Conservation (phyloP, 1,139 yeast genomes). For the Protomyces inundatus region DNA sequence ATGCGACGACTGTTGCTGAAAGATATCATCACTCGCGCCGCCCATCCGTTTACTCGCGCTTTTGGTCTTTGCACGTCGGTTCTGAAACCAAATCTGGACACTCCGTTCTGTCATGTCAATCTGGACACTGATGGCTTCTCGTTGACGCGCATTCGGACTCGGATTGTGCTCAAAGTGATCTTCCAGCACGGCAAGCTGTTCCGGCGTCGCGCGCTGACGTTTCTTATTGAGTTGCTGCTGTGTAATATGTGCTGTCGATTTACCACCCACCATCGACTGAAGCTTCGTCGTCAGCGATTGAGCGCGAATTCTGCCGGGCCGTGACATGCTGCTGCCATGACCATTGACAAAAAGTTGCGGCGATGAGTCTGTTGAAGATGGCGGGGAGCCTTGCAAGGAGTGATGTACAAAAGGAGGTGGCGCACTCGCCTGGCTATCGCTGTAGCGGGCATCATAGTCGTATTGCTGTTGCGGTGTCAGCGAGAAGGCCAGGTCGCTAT, state of each 20-base stretch:
- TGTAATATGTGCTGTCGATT: conserved; percentile 35
- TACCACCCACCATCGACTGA: neutral
- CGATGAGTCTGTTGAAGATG: neutral
- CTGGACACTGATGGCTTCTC: conserved; percentile 65
- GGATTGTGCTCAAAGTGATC: conserved; percentile 68
- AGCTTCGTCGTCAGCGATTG: conserved; percentile 1
- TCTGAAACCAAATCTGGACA: conserved; percentile 93
- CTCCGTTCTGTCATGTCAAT: conserved; percentile 89
- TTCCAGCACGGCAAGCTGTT: conserved; percentile 63
- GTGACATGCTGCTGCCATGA: neutral
- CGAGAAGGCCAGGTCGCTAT: no score
- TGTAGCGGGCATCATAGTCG: neutral
- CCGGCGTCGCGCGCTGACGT: conserved; percentile 66
- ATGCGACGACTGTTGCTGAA: neutral
- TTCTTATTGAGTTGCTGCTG: conserved; percentile 44
- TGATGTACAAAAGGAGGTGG: neutral
- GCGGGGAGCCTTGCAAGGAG: neutral
- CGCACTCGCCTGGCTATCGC: neutral
- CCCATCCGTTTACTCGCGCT: conserved; percentile 28
- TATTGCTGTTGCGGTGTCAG: neutral
- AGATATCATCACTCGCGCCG: conserved; percentile 28
- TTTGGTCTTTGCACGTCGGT: conserved; percentile 39
- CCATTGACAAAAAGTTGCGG: neutral
- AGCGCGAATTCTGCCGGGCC: neutral
- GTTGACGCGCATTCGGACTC: conserved; percentile 44